phyloP scores from a whole-genome alignment of 2,329 filamentous ascomycete genomes.

The Diaporthe eres region DNA sequence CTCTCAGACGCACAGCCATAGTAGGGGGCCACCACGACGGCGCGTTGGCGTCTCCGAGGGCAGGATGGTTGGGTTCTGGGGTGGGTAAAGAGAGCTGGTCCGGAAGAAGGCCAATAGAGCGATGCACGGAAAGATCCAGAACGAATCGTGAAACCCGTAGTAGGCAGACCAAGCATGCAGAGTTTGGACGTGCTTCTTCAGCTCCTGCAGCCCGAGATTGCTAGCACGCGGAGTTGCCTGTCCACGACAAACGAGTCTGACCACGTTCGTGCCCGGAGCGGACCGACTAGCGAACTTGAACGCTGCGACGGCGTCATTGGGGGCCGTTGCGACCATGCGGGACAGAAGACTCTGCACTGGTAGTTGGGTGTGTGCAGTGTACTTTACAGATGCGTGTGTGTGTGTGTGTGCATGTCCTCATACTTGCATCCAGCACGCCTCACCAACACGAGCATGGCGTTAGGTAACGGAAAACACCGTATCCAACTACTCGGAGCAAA shows the following conservation, averaged over 20 bases:
- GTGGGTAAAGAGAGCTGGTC: background rate
- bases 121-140: constrained; percentile 32
- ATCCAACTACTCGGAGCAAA: constrained; percentile 16
- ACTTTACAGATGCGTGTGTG: background rate
- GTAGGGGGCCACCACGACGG: constrained; percentile 15
- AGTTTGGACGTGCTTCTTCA: constrained; percentile 14
- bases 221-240: constrained; percentile 10
- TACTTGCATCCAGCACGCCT: constrained; percentile 14
- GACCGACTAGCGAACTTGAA: background rate
- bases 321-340: background rate
- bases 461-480: constrained; percentile 21
- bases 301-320: background rate
- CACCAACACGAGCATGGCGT: constrained; percentile 6
- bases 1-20: constrained; percentile 12
- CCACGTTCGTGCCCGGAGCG: background rate
- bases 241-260: background rate
- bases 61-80: background rate
- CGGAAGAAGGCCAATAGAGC: constrained; percentile 8
- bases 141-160: constrained; percentile 27
- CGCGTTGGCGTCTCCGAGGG: constrained; percentile 17
- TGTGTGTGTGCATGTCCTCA: constrained; percentile 1
- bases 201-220: constrained; percentile 19
- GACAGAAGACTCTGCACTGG: background rate
- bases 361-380: background rate
- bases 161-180: constrained; percentile 19